Evolutionary conservation across 352 stramenopile genomes (phyloP).

Genomic region (Stramenopiles sp.): DNA sequence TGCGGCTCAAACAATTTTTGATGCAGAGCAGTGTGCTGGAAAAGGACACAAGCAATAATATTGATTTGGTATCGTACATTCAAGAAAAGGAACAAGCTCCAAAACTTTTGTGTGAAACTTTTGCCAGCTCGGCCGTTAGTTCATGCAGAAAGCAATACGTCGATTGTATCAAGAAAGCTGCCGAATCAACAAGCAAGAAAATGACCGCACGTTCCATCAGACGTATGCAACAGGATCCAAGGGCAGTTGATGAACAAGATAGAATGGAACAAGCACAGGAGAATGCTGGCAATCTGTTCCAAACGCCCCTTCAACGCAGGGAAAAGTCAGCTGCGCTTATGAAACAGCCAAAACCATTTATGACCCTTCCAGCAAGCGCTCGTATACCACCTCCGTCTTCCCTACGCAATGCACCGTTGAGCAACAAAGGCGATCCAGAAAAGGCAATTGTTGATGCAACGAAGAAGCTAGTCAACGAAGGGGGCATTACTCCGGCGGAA

Average conservation of each 20-base stretch:
- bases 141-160: background rate
- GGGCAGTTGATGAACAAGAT: background rate
- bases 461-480: background rate
- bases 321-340: background rate
- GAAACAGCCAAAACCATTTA: background rate
- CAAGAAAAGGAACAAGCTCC: background rate
- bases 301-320: background rate
- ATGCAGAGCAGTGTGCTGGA: background rate
- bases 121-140: background rate
- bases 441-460: background rate
- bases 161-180: background rate
- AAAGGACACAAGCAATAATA: background rate
- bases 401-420: background rate
- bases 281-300: background rate
- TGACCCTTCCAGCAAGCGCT: background rate
- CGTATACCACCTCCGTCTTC: background rate
- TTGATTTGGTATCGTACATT: background rate
- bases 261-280: background rate
- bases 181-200: background rate
- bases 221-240: background rate
- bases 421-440: background rate
- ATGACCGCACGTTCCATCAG: background rate
- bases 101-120: background rate
- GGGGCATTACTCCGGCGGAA: background rate
- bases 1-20: background rate